Evolutionary conservation across 1,284 basidiomycete genomes (phyloP), one percentile per base, ranked within the genome.

Genomic region (Malassezia nana): DNA sequence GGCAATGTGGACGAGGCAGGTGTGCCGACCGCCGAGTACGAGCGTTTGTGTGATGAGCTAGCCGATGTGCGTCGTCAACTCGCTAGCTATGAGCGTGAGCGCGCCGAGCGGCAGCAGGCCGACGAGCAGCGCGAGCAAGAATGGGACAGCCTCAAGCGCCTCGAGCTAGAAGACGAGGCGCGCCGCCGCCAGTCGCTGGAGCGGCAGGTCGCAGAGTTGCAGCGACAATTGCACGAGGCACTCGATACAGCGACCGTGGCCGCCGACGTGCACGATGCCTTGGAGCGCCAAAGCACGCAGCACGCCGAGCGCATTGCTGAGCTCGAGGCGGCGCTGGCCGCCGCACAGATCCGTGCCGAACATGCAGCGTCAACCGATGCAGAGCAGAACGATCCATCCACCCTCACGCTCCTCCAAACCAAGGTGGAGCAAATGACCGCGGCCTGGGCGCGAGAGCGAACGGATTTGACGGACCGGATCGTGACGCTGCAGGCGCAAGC

Each of bases 401-500:
- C 26, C 18, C 29, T 39, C 22, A 55, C 12, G 45, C 50, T 20
- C 22, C 42, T 65, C 6, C 57, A 67, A 41, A 52, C 51, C 20
- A 61, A 60, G 48, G 18, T 70, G 3, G 57, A 59, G 32, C 57
- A 65, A 24, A 61, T 74, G 41, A 67, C 69, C 33, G 51, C 60
- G 1, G 59, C 65, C 7, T 59, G 65, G 18, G 65, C 73, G 35
- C 46, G 55, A 13, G 65, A 67, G 28, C 55, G 66, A 8, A 52
- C 47, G 12, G 63, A 57, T 16, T 48, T 66, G 28, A 42, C 53
- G 10, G 53, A 43, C 29, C 85, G 88, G 63, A 82, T 91, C 2
- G 84, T 89, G 50, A 85, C 88, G 67, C 79, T 92, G 35, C 79
- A 86, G 46, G 88, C 88, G 20, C 89, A n/a, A n/a, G n/a, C n/a